Base-by-base conservation (phyloP, 1,284 basidiomycete species). In the Phlebopus sp. region DNA sequence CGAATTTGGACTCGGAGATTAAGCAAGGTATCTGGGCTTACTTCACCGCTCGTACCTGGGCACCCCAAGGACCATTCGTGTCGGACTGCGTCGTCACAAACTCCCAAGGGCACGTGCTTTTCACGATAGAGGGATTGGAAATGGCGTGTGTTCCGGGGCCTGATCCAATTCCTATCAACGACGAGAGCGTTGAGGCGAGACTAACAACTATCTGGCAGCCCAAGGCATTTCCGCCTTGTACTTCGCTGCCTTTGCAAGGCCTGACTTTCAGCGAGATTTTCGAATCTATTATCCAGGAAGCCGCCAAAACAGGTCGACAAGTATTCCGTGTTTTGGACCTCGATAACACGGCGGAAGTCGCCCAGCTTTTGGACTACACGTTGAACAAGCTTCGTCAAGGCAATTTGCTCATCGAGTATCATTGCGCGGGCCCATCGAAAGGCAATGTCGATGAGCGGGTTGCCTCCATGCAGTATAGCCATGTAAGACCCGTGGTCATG, bases 121-220 rank as follows among this genome's bases (percentile, higher is more conserved):
- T 52, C 37, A 52, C 50, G 25, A 52, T 52, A 9, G 50, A 52
- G 17, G 47, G 42, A 15, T 49, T 52, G 23, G 50, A 52, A 23
- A 45, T 52, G 17, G 37, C 50, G 11, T 43, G 36, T 17, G 50
- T 42, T 9, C 50, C 50, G 10, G 47, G 49, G 5, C 35, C 47
- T 23, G 50, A 52, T 9, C 50, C 47, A 6, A 25, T 52, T 40
- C 19, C 47, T 18, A 52, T 52, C 37, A 44, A 35, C 9, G 50
- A 52, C 23, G 21, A 37, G 23, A 48, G 39, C 10, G 21, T 45
- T n/a, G 27, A 49, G n/a, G 40, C 49, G 25, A 36, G 50, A 18
- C 37, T 52, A 2, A 47, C 46, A 19, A 52, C 50, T 4, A 34
- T 44, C 15, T 52, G 50, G 50, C 50, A 52, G 38, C 42, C 45